phyloP scores from a whole-genome alignment of 192 early-diverging fungal genomes.

The Haplosporangium gracile region DNA sequence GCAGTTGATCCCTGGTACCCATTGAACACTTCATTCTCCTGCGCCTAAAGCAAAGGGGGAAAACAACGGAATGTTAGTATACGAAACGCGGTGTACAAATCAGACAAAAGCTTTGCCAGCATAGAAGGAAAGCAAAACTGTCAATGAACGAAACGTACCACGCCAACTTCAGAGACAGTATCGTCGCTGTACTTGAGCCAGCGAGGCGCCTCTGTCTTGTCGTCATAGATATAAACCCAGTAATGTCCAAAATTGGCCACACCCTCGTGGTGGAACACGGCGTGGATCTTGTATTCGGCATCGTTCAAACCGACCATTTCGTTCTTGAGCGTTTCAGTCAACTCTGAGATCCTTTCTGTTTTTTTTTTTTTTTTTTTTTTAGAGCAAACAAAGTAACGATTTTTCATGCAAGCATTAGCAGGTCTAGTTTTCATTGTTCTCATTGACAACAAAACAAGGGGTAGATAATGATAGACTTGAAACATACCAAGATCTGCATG shows the following conservation, averaged over 20 bases:
- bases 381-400: neutral
- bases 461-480: neutral
- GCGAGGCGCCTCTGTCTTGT: conserved; percentile 55
- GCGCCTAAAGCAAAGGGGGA: conserved; percentile 41
- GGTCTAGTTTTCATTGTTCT: neutral
- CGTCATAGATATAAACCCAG: conserved; percentile 82
- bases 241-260: conserved; percentile 81
- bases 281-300: conserved; percentile 74
- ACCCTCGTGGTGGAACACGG: conserved; percentile 82
- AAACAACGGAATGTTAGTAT: neutral
- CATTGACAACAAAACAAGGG: neutral
- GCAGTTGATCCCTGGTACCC: conserved; percentile 73
- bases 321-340: conserved; percentile 29
- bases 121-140: neutral
- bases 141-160: conserved; percentile 13
- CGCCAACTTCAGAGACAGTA: conserved; percentile 65
- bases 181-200: conserved; percentile 87
- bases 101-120: too few species aligned
- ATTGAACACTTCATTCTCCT: conserved; percentile 67
- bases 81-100: neutral
- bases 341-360: conserved; percentile 15
- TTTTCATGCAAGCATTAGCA: neutral
- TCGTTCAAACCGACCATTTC: conserved; percentile 55
- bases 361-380: conserved; percentile 8
- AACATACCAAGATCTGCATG: neutral